Base-by-base conservation (phyloP, 805 yeast genomes). In the Saccharomycopsis fermentans region DNA sequence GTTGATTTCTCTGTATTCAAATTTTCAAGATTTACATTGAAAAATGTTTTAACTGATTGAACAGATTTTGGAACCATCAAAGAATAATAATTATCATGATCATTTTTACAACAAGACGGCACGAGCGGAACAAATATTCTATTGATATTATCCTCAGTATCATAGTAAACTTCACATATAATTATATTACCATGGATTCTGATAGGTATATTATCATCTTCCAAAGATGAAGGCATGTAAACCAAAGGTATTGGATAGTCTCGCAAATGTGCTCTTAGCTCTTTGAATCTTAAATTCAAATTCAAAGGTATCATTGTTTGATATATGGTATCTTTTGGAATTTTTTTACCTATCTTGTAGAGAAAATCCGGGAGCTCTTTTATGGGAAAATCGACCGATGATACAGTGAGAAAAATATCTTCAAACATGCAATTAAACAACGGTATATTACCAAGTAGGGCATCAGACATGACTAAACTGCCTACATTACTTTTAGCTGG, bases 161-260 rank as follows among this genome's bases (percentile, higher is more conserved):
- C 70, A 17, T 77, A 74, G 64, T 84, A 76, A 61, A 78, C 81
- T 68, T 91, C 97, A 1, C 84, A 79, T 14, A 90, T 74, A 1
- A 88, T 77, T 29, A 88, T 66, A 63, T 87, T 82, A 24, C 96
- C 96, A 26, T 71, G 68, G 57, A 85, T 58, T 32, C 72, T 26
- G 1, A 53, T 24, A 61, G 55, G 75, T 14, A 52, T 37, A n/a
- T 26, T 63, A 55, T 51, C 54, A 14, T 24, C 37, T 21, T 21
- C 35, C 26, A 16, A 43, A 16, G 26, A 63, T 56, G 50, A 54
- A 21, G 58, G 54, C 16, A 71, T 57, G 63, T 83, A 82, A 8
- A 88, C 69, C 55, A 91, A 71, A 0, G 98, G 97, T 16, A 92
- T 66, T 0, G 97, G 97, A 66, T 86, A 90, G 66, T 91, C 98